These are phyloP conservation scores for Russula vinacea DNA, from an alignment of 768 basidiomycete species.

Conservation along the genomic window DNA sequence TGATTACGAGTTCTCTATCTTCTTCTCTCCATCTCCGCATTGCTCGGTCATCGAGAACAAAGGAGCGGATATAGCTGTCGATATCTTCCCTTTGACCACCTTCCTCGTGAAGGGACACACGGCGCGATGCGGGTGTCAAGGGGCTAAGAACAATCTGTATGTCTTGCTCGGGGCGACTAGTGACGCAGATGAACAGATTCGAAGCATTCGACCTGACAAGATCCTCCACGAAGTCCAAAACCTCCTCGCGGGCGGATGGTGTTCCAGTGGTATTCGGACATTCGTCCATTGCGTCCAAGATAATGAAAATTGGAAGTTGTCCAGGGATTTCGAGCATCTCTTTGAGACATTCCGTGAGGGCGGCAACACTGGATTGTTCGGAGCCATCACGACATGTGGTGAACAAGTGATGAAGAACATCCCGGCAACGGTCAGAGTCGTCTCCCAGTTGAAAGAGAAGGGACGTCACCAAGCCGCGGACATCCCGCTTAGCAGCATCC, in stretches of 20 bases:
- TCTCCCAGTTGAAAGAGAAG: too few relatives aligned
- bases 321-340: neutral
- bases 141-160: neutral
- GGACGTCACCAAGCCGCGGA: too few relatives aligned
- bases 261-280: neutral
- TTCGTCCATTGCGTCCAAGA: neutral
- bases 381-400: too few relatives aligned
- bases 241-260: neutral
- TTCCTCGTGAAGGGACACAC: neutral
- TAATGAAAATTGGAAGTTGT: neutral
- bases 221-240: neutral
- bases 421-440: too few relatives aligned
- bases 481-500: too few relatives aligned
- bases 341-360: neutral
- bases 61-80: neutral
- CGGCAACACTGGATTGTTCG: neutral
- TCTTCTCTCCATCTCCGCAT: constrained; percentile 10
- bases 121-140: neutral
- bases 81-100: constrained; percentile 1
- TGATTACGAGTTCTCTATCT: neutral
- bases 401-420: too few relatives aligned
- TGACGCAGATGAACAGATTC: constrained; percentile 2
- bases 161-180: constrained; percentile 2
- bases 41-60: neutral
- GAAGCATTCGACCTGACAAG: neutral